phyloP scores from a whole-genome alignment of 768 basidiomycete genomes.

The Rhizopogon vinicolor region DNA sequence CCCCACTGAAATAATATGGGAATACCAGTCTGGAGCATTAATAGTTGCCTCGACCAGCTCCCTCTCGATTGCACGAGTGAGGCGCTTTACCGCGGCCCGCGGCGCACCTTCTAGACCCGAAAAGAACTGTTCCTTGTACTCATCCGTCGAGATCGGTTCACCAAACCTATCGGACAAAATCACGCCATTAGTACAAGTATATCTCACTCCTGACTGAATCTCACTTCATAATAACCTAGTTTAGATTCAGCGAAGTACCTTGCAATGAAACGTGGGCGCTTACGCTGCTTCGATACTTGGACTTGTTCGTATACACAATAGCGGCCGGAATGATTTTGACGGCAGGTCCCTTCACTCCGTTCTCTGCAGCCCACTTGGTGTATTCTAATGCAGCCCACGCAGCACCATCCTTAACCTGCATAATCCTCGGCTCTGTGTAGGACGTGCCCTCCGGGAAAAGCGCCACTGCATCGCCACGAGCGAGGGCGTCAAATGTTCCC shows the following conservation, averaged over 20 bases:
- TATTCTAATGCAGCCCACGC: conserved; percentile 96
- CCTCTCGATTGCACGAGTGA: conserved; percentile 71
- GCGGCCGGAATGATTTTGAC: conserved; percentile 76
- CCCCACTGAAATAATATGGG: conserved; percentile 19
- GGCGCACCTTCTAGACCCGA: conserved; percentile 61
- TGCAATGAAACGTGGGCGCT: conserved; percentile 34
- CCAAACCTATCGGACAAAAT: conserved; percentile 60
- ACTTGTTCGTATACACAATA: conserved; percentile 94
- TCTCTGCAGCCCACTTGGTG: conserved; percentile 66
- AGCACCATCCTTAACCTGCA: conserved; percentile 91
- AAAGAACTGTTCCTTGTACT: conserved; percentile 74
- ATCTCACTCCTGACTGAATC: conserved; percentile 17
- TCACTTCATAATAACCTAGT: conserved; percentile 70
- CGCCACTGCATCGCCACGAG: conserved; percentile 78
- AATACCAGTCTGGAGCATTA: conserved; percentile 91
- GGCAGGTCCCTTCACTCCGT: conserved; percentile 38
- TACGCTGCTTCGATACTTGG: conserved; percentile 89
- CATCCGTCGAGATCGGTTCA: conserved; percentile 68
- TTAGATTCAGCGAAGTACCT: conserved; percentile 10
- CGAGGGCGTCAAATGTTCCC: conserved; percentile 84
- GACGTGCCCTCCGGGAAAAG: conserved; percentile 93
- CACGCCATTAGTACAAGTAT: conserved; percentile 8
- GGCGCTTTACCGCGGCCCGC: conserved; percentile 78
- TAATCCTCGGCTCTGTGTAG: conserved; percentile 90
- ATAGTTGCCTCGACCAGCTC: conserved; percentile 74